A percentile compares a stretch with the other conserved stretches of the same genome.
Evolutionary conservation across 805 yeast genomes (phyloP).

Genomic region (Saturnispora diversa): DNA sequence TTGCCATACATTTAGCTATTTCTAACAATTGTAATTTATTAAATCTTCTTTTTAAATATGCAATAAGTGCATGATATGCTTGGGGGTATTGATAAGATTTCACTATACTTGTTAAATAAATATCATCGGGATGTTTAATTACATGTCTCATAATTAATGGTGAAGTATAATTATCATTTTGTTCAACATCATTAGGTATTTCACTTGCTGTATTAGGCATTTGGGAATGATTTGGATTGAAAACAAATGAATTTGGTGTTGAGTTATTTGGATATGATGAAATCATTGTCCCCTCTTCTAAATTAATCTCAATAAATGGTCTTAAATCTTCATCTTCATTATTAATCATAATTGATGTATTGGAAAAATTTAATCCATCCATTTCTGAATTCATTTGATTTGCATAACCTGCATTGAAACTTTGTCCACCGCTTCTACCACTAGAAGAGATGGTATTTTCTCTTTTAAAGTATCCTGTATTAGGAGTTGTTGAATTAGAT

Average conservation of each 20-base stretch:
- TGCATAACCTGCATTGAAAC: constrained; percentile 9
- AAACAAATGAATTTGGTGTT: constrained; percentile 37
- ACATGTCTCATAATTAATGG: constrained; percentile 52
- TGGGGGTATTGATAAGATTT: constrained; percentile 54
- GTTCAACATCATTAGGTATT: constrained; percentile 33
- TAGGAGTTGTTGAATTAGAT: constrained; percentile 31
- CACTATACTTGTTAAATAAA: constrained; percentile 34
- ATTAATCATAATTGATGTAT: background rate
- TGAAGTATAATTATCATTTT: constrained; percentile 41
- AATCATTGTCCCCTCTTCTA: constrained; percentile 24
- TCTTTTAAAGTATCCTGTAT: constrained; percentile 1
- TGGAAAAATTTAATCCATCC: constrained; percentile 6
- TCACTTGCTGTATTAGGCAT: constrained; percentile 43
- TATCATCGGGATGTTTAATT: constrained; percentile 44
- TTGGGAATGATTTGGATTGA: constrained; percentile 44
- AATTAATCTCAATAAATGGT: constrained; percentile 26
- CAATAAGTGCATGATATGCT: constrained; percentile 53
- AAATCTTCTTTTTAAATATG: constrained; percentile 46
- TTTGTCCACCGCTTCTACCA: background rate
- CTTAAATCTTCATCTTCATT: constrained; percentile 23
- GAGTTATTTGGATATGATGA: constrained; percentile 28
- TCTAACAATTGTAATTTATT: constrained; percentile 31
- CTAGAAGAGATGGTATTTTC: background rate
- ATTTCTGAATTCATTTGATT: constrained; percentile 10
- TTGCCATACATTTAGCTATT: constrained; percentile 51